phyloP scores from a whole-genome alignment of 345 rosid species.

The Sonneratia caseolaris region DNA sequence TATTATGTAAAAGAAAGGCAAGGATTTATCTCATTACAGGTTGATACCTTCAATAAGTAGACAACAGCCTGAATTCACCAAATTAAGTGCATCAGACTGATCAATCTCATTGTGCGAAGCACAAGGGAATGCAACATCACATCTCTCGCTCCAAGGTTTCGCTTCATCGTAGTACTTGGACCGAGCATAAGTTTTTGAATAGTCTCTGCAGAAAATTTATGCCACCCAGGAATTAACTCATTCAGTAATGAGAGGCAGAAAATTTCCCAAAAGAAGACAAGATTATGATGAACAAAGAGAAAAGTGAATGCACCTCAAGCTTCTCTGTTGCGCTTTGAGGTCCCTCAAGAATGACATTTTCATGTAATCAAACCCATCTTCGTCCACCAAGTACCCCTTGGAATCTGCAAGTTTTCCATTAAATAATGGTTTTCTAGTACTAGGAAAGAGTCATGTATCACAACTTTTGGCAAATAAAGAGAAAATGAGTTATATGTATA shows the following conservation, averaged over 20 bases:
- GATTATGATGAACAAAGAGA: neutral
- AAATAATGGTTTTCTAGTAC: neutral
- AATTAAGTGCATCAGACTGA: slow-evolving; percentile 86
- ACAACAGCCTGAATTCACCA: slow-evolving; percentile 84
- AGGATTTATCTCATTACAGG: slow-evolving; percentile 10
- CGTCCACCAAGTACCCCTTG: slow-evolving; percentile 93
- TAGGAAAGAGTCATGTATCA: neutral
- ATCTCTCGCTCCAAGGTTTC: slow-evolving; percentile 94
- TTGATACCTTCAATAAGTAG: slow-evolving; percentile 80
- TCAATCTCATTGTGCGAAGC: slow-evolving; percentile 93
- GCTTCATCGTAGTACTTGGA: slow-evolving; percentile 93
- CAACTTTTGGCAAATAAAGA: neutral
- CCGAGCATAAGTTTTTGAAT: slow-evolving; percentile 95
- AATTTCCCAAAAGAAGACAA: neutral
- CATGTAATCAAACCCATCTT: slow-evolving; percentile 94
- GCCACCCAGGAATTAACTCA: neutral
- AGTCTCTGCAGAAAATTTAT: slow-evolving; percentile 54
- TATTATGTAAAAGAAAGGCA: slow-evolving; percentile 5
- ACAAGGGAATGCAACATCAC: slow-evolving; percentile 93
- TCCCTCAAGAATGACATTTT: slow-evolving; percentile 94
- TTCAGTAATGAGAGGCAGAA: slow-evolving; percentile 1
- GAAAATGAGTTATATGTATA: neutral
- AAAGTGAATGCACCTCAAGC: slow-evolving; percentile 51
- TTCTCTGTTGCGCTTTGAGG: slow-evolving; percentile 90
- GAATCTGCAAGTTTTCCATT: slow-evolving; percentile 49